phyloP scores from a whole-genome alignment of 2,329 filamentous ascomycete species.

The Davidsoniella virescens region DNA sequence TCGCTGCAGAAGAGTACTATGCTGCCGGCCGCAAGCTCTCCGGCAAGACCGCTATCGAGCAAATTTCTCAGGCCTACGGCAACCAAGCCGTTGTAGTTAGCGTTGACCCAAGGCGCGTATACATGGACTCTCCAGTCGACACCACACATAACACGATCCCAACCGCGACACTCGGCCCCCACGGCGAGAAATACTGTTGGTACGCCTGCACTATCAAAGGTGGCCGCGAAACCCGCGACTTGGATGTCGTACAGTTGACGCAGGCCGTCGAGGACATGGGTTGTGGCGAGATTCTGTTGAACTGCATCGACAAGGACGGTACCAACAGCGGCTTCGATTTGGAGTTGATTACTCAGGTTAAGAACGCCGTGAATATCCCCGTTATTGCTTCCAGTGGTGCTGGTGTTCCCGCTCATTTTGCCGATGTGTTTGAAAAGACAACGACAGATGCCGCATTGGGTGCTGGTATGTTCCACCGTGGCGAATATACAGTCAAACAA shows the following conservation, averaged over 20 bases:
- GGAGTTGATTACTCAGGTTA: slow-evolving; percentile 79
- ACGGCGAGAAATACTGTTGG: slow-evolving; percentile 75
- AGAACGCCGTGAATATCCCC: slow-evolving; percentile 71
- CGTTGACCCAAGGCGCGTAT: slow-evolving; percentile 84
- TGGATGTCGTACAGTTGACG: slow-evolving; percentile 79
- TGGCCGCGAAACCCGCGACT: slow-evolving; percentile 79
- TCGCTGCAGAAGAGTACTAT: slow-evolving; percentile 84
- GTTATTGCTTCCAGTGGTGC: slow-evolving; percentile 93
- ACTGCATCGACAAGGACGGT: slow-evolving; percentile 95
- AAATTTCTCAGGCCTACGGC: slow-evolving; percentile 84
- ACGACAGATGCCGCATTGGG: slow-evolving; percentile 82
- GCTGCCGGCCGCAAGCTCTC: slow-evolving; percentile 48
- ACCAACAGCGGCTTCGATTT: slow-evolving; percentile 90
- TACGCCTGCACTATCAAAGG: slow-evolving; percentile 97
- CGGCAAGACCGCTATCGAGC: slow-evolving; percentile 84
- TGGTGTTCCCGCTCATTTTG: slow-evolving; percentile 73
- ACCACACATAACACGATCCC: slow-evolving; percentile 56
- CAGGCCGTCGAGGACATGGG: slow-evolving; percentile 92
- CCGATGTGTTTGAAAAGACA: slow-evolving; percentile 76
- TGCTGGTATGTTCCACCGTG: slow-evolving; percentile 93
- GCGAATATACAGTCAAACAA: slow-evolving; percentile 85
- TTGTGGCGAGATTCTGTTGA: slow-evolving; percentile 81
- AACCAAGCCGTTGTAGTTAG: slow-evolving; percentile 94
- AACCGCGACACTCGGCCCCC: slow-evolving; percentile 53
- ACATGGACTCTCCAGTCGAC: slow-evolving; percentile 57